These are phyloP conservation scores for Candida anutae DNA, from an alignment of 1,139 yeast genomes.

Conservation along the genomic window DNA sequence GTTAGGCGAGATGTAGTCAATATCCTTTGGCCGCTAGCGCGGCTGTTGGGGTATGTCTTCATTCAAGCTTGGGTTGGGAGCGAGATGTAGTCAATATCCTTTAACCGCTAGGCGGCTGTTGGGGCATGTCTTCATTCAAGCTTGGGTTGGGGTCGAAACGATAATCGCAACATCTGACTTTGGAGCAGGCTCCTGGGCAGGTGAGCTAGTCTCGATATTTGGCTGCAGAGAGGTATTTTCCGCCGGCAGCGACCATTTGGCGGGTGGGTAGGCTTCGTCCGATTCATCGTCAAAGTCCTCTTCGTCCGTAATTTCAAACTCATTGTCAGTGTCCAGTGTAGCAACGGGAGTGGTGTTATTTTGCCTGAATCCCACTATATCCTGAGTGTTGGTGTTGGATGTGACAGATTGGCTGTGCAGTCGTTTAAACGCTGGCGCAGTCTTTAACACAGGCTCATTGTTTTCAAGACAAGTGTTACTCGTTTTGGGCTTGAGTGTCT, in stretches of 20 bases:
- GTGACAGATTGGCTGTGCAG: slow-evolving; percentile 59
- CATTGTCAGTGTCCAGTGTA: slow-evolving; percentile 22
- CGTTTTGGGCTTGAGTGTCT: no score
- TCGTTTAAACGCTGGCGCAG: slow-evolving; percentile 20
- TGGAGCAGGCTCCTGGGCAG: not conserved
- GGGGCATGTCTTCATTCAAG: slow-evolving; percentile 4
- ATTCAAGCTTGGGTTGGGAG: no score
- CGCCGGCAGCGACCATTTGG: no score
- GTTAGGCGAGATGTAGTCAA: no score
- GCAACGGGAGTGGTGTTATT: slow-evolving; percentile 12
- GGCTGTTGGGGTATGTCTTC: no score
- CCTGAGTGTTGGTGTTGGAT: slow-evolving; percentile 43
- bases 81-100: no score
- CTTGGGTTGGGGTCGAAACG: slow-evolving; percentile 18
- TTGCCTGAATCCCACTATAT: slow-evolving; percentile 31
- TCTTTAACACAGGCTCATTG: no score
- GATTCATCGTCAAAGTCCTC: slow-evolving; percentile 6
- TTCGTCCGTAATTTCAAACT: slow-evolving; percentile 24
- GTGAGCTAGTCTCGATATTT: no score
- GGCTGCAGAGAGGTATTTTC: no score
- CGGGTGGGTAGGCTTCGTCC: slow-evolving; percentile 1
- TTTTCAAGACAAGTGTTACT: no score
- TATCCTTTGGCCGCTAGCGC: no score
- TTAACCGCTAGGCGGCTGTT: no score
- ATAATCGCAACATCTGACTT: slow-evolving; percentile 14